Base-by-base conservation (phyloP, 352 stramenopile species). In the Plasmopara viticola region DNA sequence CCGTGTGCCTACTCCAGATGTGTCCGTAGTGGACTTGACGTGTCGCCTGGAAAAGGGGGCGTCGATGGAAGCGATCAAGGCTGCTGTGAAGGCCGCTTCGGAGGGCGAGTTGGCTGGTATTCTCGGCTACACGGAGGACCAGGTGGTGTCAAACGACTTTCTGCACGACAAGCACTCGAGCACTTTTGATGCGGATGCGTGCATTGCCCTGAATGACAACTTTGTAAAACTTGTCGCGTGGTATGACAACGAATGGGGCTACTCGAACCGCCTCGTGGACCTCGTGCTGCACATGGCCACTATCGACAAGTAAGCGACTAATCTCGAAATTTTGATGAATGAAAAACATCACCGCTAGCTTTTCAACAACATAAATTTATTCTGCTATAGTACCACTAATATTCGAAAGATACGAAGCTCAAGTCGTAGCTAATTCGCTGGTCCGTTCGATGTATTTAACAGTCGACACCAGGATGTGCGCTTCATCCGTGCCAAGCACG, bases 161-260 rank as follows among this genome's bases (percentile, higher is more conserved):
- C 84, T 98, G 55, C 85, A 87, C 56, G 93, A 98, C 78, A 74
- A 86, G 48, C 87, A 85, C 59, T 98, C 95, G 43, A 98, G 89
- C 58, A 98, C 99, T 83, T 99, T 99, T 57, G 97, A 99, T 73
- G 91, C 95, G 14, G 72, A 87, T 56, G 96, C 97, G 42, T 92
- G 96, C 62, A 99, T 99, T 71, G 96, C 95, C 57, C 87, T 99
- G 58, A 98, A 96, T 61, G 85, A 95, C 57, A 84, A 96, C 71
- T 99, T 99, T 66, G 94, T 99, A 54, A 99, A 99, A 94, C 86
- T 98, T 62, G 87, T 99, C 45, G 96, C 94, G 57, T 99, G 96
- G 95, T 99, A 99, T 70, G 97, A 99, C 84, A 99, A 99, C 85
- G 96, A 99, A 74, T 98, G 91, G 79, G 96, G 96, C 60, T 99